These are phyloP conservation scores for Lentithecium fluviatile DNA, from an alignment of 495 filamentous ascomycete genomes.

Conservation along the genomic window DNA sequence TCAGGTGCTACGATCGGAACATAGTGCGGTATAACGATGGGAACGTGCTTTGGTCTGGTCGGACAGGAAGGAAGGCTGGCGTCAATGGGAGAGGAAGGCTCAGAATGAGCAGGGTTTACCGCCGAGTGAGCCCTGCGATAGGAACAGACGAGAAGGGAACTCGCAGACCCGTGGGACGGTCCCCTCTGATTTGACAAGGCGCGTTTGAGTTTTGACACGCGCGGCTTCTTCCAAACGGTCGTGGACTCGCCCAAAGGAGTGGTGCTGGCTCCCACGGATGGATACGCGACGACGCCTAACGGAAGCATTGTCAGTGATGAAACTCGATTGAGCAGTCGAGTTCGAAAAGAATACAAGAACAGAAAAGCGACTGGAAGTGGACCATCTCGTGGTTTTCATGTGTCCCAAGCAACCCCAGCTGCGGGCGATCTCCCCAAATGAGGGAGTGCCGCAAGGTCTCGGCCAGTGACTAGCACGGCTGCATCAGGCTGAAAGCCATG, in stretches of 20 bases:
- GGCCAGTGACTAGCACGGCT: conserved; percentile 10
- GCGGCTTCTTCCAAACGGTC: conserved; percentile 30
- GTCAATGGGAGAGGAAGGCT: conserved; percentile 15
- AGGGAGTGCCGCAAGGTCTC: conserved; percentile 24
- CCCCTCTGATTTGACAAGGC: conserved; percentile 17
- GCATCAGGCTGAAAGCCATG: conserved; percentile 17
- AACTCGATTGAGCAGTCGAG: conserved; percentile 18
- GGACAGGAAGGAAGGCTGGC: conserved; percentile 25
- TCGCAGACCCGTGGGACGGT: conserved; percentile 28
- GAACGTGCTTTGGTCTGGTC: conserved; percentile 44
- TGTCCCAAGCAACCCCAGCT: conserved; percentile 17
- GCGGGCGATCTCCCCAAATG: conserved; percentile 14
- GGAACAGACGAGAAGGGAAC: conserved; percentile 15
- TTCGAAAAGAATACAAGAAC: neutral
- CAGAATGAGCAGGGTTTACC: conserved; percentile 8
- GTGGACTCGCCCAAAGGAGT: conserved; percentile 31
- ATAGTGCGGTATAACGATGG: conserved; percentile 45
- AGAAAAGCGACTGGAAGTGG: conserved; percentile 14
- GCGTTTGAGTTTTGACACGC: conserved; percentile 10
- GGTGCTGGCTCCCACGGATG: conserved; percentile 32
- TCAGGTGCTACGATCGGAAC: conserved; percentile 35
- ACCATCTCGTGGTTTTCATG: conserved; percentile 30
- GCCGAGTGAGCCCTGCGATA: conserved; percentile 23
- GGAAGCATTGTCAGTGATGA: conserved; percentile 38
- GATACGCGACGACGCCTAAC: conserved; percentile 38